Percentiles rank a stretch among this genome's conserved stretches.
phyloP scores from a whole-genome alignment of 768 basidiomycete species.

The Leucocoprinus sp. region DNA sequence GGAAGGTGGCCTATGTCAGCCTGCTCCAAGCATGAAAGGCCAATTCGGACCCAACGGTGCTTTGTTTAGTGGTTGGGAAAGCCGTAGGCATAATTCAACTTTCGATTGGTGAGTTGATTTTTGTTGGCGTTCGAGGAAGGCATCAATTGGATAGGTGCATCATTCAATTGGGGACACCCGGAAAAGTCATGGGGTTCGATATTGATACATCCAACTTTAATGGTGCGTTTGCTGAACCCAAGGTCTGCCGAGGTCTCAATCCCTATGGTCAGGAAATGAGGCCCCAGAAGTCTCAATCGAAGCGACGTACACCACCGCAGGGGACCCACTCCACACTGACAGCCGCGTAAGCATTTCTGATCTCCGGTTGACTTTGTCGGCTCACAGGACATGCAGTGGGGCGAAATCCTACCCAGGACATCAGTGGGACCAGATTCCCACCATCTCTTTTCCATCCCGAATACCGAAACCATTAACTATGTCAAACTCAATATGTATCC shows the following conservation, averaged over 20 bases:
- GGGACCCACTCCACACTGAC: constrained; percentile 39
- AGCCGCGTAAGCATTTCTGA: constrained; percentile 35
- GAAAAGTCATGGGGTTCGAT: constrained; percentile 74
- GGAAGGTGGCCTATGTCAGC: constrained; percentile 35
- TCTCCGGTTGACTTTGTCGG: neutral
- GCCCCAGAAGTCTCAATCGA: constrained; percentile 78
- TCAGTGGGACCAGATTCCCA: constrained; percentile 76
- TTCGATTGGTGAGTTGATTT: constrained; percentile 72
- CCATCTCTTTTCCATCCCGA: constrained; percentile 75
- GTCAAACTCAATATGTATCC: constrained; percentile 95
- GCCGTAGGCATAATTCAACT: constrained; percentile 76
- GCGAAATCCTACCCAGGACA: constrained; percentile 65
- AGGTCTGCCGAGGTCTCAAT: constrained; percentile 5
- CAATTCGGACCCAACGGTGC: constrained; percentile 96
- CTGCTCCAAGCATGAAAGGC: constrained; percentile 85
- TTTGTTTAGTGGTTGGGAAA: constrained; percentile 92
- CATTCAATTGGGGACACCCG: constrained; percentile 76
- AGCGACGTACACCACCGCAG: constrained; percentile 37
- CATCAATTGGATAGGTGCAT: constrained; percentile 57
- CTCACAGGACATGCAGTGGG: constrained; percentile 52
- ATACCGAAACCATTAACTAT: constrained; percentile 51
- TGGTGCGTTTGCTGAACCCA: constrained; percentile 35
- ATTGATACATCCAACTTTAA: constrained; percentile 95
- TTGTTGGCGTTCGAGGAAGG: neutral
- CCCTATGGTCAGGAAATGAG: constrained; percentile 56